Evolutionary conservation across 352 stramenopile genomes (phyloP), one percentile per base, ranked within the genome.

Genomic region (Pythium chondricola): DNA sequence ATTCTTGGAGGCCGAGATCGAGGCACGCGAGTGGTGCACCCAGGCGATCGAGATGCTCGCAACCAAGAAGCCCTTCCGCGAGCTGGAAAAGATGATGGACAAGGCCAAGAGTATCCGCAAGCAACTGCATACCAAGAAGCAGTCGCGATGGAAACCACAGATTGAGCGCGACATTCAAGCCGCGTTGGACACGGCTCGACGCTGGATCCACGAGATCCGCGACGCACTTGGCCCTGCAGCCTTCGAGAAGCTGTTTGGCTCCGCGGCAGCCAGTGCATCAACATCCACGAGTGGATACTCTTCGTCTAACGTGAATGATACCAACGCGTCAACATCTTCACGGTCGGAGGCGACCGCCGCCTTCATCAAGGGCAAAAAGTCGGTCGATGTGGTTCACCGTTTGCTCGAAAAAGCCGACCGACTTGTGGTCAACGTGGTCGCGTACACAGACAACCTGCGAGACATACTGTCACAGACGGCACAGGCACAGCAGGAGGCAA

Each of bases 61-160:
- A 18, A 64, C 67, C 11, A 66, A 70, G 24, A 83, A 78, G 26
- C 65, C 79, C 1, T 74, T 95, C 9, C 69, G 83, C 21, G 64
- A 85, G 18, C 69, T 95, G 17, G 79, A 91, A 39, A 46, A 58
- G 1, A 29, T 85, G 31, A 59, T 69, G 3, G 63, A 78, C 1
- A 52, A 88, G n/a, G 83, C 80, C 1, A 83, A 88, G 48, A 43
- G 56, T 2, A 93, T 95, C 49, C 77, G 83, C 2, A 71, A 81
- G 26, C 68, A 67, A 0, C 67, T 95, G 10, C 68, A 88, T 46
- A 56, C 76, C 2, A 86, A 88, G 48, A 89, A 85, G 25, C 83
- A 88, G 40, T 77, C 77, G 20, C 61, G 77, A 9, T 95, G 83
- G 83, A 90, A 93, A 30, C 83, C 83, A 11, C 76, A 88, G 31